phyloP scores from a whole-genome alignment of 768 basidiomycete genomes.

The Exidia glandulosa region DNA sequence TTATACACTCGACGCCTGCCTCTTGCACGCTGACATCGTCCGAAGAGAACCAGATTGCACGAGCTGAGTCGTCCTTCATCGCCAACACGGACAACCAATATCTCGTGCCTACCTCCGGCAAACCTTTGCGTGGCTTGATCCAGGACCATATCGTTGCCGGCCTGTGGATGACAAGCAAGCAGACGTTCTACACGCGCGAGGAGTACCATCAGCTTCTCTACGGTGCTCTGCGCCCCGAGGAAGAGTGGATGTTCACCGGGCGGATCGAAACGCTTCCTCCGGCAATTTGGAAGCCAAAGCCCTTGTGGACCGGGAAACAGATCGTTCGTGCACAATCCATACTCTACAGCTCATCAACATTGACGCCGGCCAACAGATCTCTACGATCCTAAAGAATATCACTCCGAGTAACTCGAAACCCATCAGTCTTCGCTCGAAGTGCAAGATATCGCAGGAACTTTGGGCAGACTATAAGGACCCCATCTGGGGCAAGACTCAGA shows the following conservation, averaged over 20 bases:
- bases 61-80: conserved; percentile 87
- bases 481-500: conserved; percentile 46
- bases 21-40: conserved; percentile 1
- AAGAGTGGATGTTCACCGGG: conserved; percentile 44
- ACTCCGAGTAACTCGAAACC: conserved; percentile 72
- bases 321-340: conserved; percentile 46
- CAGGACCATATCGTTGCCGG: conserved; percentile 99
- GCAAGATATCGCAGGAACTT: conserved; percentile 78
- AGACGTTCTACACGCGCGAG: conserved; percentile 88
- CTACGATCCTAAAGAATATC: conserved; percentile 86
- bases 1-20: background rate
- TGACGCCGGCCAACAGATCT: conserved; percentile 48
- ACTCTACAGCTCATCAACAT: conserved; percentile 1
- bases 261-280: conserved; percentile 78
- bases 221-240: conserved; percentile 86
- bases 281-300: conserved; percentile 80
- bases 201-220: conserved; percentile 95
- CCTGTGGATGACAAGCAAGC: conserved; percentile 98
- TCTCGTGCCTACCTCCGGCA: conserved; percentile 96
- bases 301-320: conserved; percentile 97
- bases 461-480: conserved; percentile 35
- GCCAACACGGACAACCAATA: conserved; percentile 99
- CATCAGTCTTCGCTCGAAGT: conserved; percentile 72
- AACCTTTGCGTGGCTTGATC: conserved; percentile 92
- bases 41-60: conserved; percentile 85